Base-by-base conservation (phyloP, 2,329 filamentous ascomycete genomes). In the Cladosporium cucumerinum region DNA sequence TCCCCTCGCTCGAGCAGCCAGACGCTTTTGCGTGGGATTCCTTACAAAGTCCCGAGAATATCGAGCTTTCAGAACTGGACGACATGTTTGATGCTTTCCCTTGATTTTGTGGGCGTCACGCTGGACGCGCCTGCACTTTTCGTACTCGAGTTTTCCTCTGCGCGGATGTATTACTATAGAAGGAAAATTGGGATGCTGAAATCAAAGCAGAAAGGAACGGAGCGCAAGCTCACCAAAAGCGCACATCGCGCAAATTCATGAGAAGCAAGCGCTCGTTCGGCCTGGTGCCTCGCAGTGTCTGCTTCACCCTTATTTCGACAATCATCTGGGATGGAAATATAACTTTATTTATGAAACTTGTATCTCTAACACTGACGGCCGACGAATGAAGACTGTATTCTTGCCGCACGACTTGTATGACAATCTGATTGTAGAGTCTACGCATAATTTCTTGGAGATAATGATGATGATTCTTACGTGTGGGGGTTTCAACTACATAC, bases 51-150 rank as follows among this genome's bases (percentile, higher is more conserved):
- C 93, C 93, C 1, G 95, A 98, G 80, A 90, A 88, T 69, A 89
- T 98, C 71, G 93, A 96, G 76, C 86, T 98, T 57, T 92, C 97
- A 55, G 95, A 99, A 82, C 87, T 98, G 26, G 94, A 98, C 74
- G 87, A 90, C 71, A 85, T 97, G 76, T 86, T 97, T 72, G 89
- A 91, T 74, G 88, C 70, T 36, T 77, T 62, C 28, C 60, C 60
- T 55, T 62, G 60, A 62, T 48, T 10, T 23, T 16, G n/a, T 25
- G 54, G 3, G 11, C 21, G 75, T 57, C 76, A 71, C 57, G 46
- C 30, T 57, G 21, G 10, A 34, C 14, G 18, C 21, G 30, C 5
- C 30, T 55, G 30, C 8, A 36, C n/a, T 5, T 36, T 57, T 57
- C 28, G n/a, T 23, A 39, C 39, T 51, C 14, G n/a, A 14, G 3